Evolutionary conservation across 257 asterid species (phyloP).

Genomic region (Primulina tabacum): DNA sequence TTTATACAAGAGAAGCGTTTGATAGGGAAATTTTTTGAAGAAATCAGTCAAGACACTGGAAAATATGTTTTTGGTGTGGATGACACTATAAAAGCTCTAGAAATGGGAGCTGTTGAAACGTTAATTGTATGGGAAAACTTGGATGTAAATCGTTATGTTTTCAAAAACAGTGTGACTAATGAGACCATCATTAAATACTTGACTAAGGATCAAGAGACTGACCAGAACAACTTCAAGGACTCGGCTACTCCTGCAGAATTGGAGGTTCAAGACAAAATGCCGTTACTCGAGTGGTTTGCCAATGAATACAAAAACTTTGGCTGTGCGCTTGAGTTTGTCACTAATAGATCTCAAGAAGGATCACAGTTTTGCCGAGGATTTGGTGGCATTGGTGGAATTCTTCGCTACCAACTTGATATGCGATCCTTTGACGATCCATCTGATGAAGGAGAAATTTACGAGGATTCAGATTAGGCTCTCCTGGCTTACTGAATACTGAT

Average conservation of each 20-base stretch:
- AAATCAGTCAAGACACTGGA: not conserved
- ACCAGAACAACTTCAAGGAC: slow-evolving; percentile 7
- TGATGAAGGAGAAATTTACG: slow-evolving; percentile 13
- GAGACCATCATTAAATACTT: slow-evolving; percentile 16
- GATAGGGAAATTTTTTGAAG: slow-evolving; percentile 19
- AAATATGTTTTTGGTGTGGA: slow-evolving; percentile 15
- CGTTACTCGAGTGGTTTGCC: slow-evolving; percentile 21
- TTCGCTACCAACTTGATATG: slow-evolving; percentile 18
- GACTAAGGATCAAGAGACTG: slow-evolving; percentile 2
- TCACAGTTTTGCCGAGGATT: slow-evolving; percentile 17
- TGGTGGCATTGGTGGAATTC: slow-evolving; percentile 21
- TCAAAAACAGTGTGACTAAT: slow-evolving; percentile 6
- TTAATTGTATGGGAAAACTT: slow-evolving; percentile 20
- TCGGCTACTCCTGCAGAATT: not conserved
- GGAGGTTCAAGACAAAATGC: slow-evolving; percentile 18
- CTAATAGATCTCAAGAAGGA: slow-evolving; percentile 13
- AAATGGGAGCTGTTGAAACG: slow-evolving; percentile 20
- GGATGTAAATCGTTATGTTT: slow-evolving; percentile 10
- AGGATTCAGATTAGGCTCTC: slow-evolving; percentile 7
- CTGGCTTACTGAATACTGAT: not conserved
- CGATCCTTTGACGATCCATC: slow-evolving; percentile 20
- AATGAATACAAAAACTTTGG: slow-evolving; percentile 1
- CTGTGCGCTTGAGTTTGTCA: not conserved
- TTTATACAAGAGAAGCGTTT: slow-evolving; percentile 19
- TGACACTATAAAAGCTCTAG: slow-evolving; percentile 19